These are phyloP conservation scores for Hypoxylon intermedium DNA, from an alignment of 495 filamentous ascomycete genomes.

Conservation along the genomic window DNA sequence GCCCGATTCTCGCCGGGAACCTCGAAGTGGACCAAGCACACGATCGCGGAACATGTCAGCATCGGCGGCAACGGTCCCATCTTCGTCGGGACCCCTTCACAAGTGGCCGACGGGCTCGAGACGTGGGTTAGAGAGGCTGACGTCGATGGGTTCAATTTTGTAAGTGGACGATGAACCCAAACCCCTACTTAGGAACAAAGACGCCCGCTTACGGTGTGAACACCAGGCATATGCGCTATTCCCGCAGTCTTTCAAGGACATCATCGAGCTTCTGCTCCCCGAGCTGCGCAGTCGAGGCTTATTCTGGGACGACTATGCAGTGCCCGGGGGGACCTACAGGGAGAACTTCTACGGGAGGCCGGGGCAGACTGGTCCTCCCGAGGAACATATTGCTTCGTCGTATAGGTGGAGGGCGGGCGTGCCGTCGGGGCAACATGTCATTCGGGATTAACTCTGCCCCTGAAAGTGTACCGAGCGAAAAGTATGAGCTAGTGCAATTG, in stretches of 20 bases:
- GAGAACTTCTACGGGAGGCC: constrained; percentile 53
- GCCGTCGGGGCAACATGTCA: constrained; percentile 38
- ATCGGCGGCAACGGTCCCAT: constrained; percentile 64
- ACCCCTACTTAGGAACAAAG: background rate
- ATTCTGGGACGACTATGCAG: constrained; percentile 54
- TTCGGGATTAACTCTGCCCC: constrained; percentile 33
- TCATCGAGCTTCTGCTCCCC: constrained; percentile 62
- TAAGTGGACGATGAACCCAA: constrained; percentile 43
- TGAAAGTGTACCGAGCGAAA: background rate
- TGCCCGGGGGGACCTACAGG: constrained; percentile 56
- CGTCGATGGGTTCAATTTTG: constrained; percentile 65
- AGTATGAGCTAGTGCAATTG: background rate
- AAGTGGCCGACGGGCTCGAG: constrained; percentile 64
- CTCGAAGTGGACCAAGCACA: constrained; percentile 68
- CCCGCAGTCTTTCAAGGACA: constrained; percentile 66
- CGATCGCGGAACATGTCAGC: constrained; percentile 64
- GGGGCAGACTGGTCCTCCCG: constrained; percentile 37
- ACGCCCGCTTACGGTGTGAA: constrained; percentile 4
- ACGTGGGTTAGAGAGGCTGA: constrained; percentile 64
- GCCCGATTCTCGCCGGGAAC: constrained; percentile 48
- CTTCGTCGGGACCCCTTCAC: constrained; percentile 58
- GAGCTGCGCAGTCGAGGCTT: constrained; percentile 61
- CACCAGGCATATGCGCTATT: constrained; percentile 63
- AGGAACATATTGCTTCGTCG: constrained; percentile 44
- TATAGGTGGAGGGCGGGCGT: constrained; percentile 49